A percentile compares a stretch with the other conserved stretches of the same genome.
Evolutionary conservation across 208 protist genomes (phyloP).

Genomic region (Crithidia bombi): DNA sequence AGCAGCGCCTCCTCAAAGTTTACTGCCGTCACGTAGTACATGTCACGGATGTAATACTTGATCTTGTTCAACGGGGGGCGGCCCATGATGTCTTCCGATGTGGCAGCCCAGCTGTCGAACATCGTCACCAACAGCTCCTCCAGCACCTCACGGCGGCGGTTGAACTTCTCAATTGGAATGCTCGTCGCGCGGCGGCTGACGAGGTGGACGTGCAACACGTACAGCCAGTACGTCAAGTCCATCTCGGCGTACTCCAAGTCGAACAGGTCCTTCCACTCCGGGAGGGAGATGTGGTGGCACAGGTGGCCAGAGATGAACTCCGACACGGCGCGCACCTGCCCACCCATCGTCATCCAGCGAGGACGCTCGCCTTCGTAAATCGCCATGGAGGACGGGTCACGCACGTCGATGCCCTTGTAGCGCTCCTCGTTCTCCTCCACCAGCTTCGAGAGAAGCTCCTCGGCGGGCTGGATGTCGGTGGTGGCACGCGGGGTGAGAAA

Average conservation of each 20-base stretch:
- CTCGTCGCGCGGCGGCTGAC: slow-evolving; percentile 81
- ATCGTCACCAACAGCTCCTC: slow-evolving; percentile 89
- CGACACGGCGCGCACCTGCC: slow-evolving; percentile 81
- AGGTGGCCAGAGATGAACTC: slow-evolving; percentile 92
- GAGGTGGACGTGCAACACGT: slow-evolving; percentile 87
- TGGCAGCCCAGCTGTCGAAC: slow-evolving; percentile 86
- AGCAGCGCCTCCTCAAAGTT: slow-evolving; percentile 91
- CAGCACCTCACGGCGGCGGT: slow-evolving; percentile 85
- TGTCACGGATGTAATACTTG: slow-evolving; percentile 89
- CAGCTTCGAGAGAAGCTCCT: slow-evolving; percentile 63
- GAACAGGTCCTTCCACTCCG: slow-evolving; percentile 84
- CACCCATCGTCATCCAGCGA: slow-evolving; percentile 82
- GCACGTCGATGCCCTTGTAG: slow-evolving; percentile 83
- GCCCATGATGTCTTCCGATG: slow-evolving; percentile 89
- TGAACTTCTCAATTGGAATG: slow-evolving; percentile 88
- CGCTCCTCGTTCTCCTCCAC: slow-evolving; percentile 75
- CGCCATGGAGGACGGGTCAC: slow-evolving; percentile 81
- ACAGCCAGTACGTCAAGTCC: slow-evolving; percentile 91
- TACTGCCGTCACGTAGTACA: slow-evolving; percentile 91
- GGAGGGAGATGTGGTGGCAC: slow-evolving; percentile 86
- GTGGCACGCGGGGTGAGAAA: slow-evolving; percentile 84
- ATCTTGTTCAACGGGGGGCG: slow-evolving; percentile 87
- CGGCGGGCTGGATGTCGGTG: slow-evolving; percentile 69
- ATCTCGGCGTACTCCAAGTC: slow-evolving; percentile 90
- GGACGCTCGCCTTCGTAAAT: slow-evolving; percentile 84